These are phyloP conservation scores for Saturnispora sanitii DNA, from an alignment of 805 yeast genomes.

Conservation along the genomic window DNA sequence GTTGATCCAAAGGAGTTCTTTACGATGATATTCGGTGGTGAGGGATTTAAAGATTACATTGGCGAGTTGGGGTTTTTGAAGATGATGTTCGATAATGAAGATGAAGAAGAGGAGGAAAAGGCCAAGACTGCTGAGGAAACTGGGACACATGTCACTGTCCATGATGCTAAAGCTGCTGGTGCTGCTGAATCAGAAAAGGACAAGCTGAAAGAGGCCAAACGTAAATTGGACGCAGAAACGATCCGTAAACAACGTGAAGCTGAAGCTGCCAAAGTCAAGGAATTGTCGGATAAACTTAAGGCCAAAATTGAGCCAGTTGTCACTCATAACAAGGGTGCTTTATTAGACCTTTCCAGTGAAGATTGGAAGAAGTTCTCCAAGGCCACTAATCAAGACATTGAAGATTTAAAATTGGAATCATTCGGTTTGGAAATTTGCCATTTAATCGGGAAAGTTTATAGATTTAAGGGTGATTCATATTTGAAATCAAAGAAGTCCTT, in stretches of 20 bases:
- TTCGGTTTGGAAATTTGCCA: constrained; percentile 78
- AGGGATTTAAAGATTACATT: constrained; percentile 74
- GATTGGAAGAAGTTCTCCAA: constrained; percentile 43
- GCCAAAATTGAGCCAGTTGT: constrained; percentile 31
- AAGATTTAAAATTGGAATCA: constrained; percentile 69
- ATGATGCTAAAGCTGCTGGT: too few species aligned
- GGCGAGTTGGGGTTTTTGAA: constrained; percentile 78
- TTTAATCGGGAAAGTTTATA: constrained; percentile 60
- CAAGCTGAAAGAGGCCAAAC: constrained; percentile 9
- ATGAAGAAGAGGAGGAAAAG: constrained; percentile 33
- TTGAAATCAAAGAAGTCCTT: constrained; percentile 59
- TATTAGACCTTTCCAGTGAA: constrained; percentile 31
- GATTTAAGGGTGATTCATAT: constrained; percentile 53
- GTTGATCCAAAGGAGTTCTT: constrained; percentile 70
- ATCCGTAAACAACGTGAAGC: constrained; percentile 25
- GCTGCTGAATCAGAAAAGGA: constrained; percentile 34
- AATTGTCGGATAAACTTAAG: constrained; percentile 47
- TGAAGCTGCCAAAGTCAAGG: constrained; percentile 41
- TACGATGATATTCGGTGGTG: constrained; percentile 77
- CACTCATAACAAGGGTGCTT: constrained; percentile 28
- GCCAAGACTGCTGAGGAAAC: too few species aligned
- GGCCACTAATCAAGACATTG: constrained; percentile 73
- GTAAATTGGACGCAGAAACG: constrained; percentile 19
- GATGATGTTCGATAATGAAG: constrained; percentile 44
- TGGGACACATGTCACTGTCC: too few species aligned